These are phyloP conservation scores for Ochetophila trinervis DNA, from an alignment of 306 rosid genomes.

Conservation along the genomic window DNA sequence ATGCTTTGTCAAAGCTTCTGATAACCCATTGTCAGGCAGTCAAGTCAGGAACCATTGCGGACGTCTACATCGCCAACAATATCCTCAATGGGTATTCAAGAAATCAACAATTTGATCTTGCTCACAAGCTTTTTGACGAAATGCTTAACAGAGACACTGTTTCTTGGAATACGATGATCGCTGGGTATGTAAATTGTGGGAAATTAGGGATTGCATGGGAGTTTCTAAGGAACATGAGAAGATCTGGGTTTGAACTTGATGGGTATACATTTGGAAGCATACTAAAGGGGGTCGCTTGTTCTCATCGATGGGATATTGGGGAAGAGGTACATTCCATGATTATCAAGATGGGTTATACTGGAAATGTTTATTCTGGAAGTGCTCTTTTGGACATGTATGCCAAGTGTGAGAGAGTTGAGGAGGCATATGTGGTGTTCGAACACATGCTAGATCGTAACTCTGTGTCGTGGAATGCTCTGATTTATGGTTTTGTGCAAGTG, in stretches of 20 bases:
- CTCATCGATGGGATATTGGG: slow-evolving; percentile 37
- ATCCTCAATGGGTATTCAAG: slow-evolving; percentile 41
- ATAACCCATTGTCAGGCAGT: slow-evolving; percentile 50
- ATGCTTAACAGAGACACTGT: slow-evolving; percentile 61
- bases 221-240: slow-evolving; percentile 46
- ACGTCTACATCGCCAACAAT: slow-evolving; percentile 61
- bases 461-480: slow-evolving; percentile 75
- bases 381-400: slow-evolving; percentile 87
- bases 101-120: slow-evolving; percentile 32
- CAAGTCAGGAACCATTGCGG: slow-evolving; percentile 47
- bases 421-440: slow-evolving; percentile 45
- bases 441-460: slow-evolving; percentile 45
- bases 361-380: slow-evolving; percentile 57
- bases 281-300: slow-evolving; percentile 59
- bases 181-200: slow-evolving; percentile 44
- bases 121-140: slow-evolving; percentile 56
- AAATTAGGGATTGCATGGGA: slow-evolving; percentile 37
- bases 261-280: slow-evolving; percentile 72
- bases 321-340: slow-evolving; percentile 58
- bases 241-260: slow-evolving; percentile 38
- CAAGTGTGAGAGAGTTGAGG: slow-evolving; percentile 67
- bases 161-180: slow-evolving; percentile 77
- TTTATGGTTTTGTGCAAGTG: slow-evolving; percentile 57
- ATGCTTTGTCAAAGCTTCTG: slow-evolving; percentile 34
- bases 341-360: slow-evolving; percentile 47